phyloP scores from a whole-genome alignment of 495 filamentous ascomycete genomes.

The Hypoxylon rickii region DNA sequence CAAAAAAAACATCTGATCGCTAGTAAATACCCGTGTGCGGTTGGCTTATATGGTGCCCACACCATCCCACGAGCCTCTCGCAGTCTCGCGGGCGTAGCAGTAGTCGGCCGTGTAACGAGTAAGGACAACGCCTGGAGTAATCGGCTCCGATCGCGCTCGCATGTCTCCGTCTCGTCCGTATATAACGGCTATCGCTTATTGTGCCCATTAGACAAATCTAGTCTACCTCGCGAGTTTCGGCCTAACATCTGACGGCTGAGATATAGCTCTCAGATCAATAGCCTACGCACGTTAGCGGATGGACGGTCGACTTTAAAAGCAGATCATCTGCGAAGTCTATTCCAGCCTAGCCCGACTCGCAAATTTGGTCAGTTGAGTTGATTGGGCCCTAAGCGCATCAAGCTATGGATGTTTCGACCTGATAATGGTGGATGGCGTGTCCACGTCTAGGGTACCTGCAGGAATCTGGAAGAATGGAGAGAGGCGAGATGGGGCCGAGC shows the following conservation, averaged over 20 bases:
- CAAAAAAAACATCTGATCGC: slow-evolving; percentile 14
- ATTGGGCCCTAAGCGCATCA: slow-evolving; percentile 26
- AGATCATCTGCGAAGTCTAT: slow-evolving; percentile 32
- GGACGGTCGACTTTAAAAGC: slow-evolving; percentile 17
- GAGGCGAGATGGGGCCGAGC: slow-evolving; percentile 16
- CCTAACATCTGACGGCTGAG: slow-evolving; percentile 28
- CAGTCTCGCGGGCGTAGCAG: background rate
- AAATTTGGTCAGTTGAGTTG: slow-evolving; percentile 16
- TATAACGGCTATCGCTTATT: slow-evolving; percentile 11
- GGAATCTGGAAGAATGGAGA: slow-evolving; percentile 31
- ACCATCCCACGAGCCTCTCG: slow-evolving; percentile 10
- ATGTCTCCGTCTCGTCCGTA: background rate
- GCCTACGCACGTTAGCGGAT: slow-evolving; percentile 27
- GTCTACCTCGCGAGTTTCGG: slow-evolving; percentile 19
- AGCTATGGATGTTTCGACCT: slow-evolving; percentile 22
- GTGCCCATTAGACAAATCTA: slow-evolving; percentile 17
- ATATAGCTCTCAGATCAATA: slow-evolving; percentile 26
- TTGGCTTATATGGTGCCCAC: slow-evolving; percentile 13
- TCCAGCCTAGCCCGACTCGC: slow-evolving; percentile 23
- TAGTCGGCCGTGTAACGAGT: slow-evolving; percentile 10
- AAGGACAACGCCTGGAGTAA: slow-evolving; percentile 6
- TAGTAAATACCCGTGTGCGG: slow-evolving; percentile 10
- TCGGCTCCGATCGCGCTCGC: slow-evolving; percentile 30
- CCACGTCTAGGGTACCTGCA: slow-evolving; percentile 36
- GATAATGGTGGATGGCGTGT: slow-evolving; percentile 25